Percentiles rank a stretch among this genome's conserved stretches.
Conservation (phyloP, 2,329 filamentous ascomycete species). For the Drechslera avenae region DNA sequence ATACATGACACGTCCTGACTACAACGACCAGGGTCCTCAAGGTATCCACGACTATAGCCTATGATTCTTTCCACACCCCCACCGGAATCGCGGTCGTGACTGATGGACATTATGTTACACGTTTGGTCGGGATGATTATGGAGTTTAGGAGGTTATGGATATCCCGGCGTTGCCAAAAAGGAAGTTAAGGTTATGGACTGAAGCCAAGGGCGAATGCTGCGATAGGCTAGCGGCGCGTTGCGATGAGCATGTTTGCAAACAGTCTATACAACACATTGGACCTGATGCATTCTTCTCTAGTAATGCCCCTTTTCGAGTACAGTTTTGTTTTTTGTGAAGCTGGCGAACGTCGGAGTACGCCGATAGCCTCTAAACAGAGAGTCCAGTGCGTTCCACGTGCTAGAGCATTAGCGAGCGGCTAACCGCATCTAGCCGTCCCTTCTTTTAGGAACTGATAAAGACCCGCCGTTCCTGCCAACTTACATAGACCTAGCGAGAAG, state of each 20-base stretch:
- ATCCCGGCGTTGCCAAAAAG: slow-evolving; percentile 24
- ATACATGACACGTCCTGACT: slow-evolving; percentile 70
- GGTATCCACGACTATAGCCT: slow-evolving; percentile 64
- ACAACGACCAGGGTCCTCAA: slow-evolving; percentile 69
- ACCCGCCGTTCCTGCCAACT: slow-evolving; percentile 2
- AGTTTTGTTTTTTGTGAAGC: slow-evolving; percentile 14
- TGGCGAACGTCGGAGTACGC: slow-evolving; percentile 22
- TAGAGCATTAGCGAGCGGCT: slow-evolving; percentile 24
- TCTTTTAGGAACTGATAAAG: slow-evolving; percentile 23
- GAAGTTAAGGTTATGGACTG: slow-evolving; percentile 5
- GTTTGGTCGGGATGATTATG: slow-evolving; percentile 13
- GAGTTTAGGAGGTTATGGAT: slow-evolving; percentile 30
- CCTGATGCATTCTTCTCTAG: too few species aligned
- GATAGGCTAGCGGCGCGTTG: slow-evolving; percentile 21
- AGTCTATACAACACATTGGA: too few species aligned
- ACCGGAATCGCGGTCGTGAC: not conserved
- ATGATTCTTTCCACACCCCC: slow-evolving; percentile 15
- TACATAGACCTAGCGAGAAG: too few species aligned
- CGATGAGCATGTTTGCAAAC: not conserved
- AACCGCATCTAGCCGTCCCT: slow-evolving; percentile 12
- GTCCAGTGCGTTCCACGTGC: slow-evolving; percentile 24
- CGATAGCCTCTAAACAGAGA: slow-evolving; percentile 11
- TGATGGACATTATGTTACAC: not conserved
- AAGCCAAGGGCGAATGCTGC: not conserved
- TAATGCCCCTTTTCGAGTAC: not conserved